Conservation (phyloP, 2,329 filamentous ascomycete species). For the Metarhizium guizhouense region DNA sequence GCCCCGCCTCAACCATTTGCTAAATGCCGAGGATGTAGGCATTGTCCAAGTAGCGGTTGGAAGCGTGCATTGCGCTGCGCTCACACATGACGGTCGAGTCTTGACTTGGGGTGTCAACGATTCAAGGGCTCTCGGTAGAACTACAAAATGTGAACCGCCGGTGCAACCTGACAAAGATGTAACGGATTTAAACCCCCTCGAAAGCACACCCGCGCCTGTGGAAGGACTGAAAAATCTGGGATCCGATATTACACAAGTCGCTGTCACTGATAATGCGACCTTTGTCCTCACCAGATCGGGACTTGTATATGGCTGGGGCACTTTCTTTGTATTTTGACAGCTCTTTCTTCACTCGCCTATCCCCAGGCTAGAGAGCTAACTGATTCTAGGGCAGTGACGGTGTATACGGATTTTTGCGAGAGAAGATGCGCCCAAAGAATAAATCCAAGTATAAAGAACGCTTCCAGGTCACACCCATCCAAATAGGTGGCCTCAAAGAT, state of each 20-base stretch:
- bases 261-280: conserved; percentile 55
- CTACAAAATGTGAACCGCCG: conserved; percentile 36
- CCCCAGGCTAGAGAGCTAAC: not conserved
- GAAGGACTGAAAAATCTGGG: conserved; percentile 40
- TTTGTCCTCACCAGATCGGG: conserved; percentile 63
- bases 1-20: conserved; percentile 38
- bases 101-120: conserved; percentile 62
- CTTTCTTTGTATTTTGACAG: conserved; percentile 46
- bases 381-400: conserved; percentile 4
- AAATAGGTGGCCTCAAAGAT: conserved; percentile 47
- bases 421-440: conserved; percentile 27
- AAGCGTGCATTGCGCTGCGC: conserved; percentile 53
- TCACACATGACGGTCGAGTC: conserved; percentile 54
- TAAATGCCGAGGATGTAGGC: conserved; percentile 34
- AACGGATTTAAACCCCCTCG: conserved; percentile 44
- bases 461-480: conserved; percentile 25
- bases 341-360: not conserved
- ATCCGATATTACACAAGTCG: conserved; percentile 48
- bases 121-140: conserved; percentile 52
- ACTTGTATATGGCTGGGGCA: conserved; percentile 67
- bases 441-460: conserved; percentile 5
- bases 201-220: conserved; percentile 41
- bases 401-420: conserved; percentile 7
- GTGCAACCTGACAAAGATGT: conserved; percentile 31
- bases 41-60: conserved; percentile 55